Evolutionary conservation across 805 yeast species (phyloP).

Genomic region (Wickerhamiella bombiphila): DNA sequence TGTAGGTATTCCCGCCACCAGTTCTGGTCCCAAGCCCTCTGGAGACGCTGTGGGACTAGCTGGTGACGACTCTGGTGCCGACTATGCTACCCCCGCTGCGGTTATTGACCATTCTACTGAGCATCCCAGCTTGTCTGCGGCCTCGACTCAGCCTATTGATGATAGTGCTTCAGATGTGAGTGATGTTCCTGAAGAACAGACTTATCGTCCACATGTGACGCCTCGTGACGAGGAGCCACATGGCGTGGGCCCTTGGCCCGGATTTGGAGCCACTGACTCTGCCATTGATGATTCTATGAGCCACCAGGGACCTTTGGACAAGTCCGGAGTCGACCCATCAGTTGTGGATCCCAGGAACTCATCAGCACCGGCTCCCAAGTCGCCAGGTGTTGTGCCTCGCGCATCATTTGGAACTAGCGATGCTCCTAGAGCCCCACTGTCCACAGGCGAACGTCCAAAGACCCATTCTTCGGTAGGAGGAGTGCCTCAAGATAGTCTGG

Average conservation of each 20-base stretch:
- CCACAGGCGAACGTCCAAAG: too few species aligned
- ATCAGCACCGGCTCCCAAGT: constrained; percentile 2
- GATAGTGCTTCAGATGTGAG: constrained; percentile 11
- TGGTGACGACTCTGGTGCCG: neutral
- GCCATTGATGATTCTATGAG: too few species aligned
- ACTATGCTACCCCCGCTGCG: neutral
- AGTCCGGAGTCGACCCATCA: too few species aligned
- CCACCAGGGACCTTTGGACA: too few species aligned
- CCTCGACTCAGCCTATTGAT: too few species aligned
- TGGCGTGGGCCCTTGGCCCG: neutral
- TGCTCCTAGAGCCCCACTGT: neutral
- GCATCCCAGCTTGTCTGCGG: too few species aligned
- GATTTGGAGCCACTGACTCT: too few species aligned
- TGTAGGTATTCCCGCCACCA: too few species aligned
- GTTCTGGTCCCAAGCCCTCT: too few species aligned
- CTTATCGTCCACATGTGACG: constrained; percentile 1
- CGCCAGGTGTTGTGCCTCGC: constrained; percentile 7
- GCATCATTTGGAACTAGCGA: neutral
- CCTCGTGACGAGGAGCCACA: neutral
- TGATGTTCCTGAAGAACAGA: constrained; percentile 9
- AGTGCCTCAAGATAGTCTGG: constrained; percentile 10
- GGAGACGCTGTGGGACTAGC: neutral
- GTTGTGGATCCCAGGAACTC: too few species aligned
- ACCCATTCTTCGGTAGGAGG: neutral
- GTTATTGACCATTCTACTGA: neutral